Percentiles rank a stretch among this genome's conserved stretches.
Conservation (phyloP, 2,329 filamentous ascomycete genomes). For the Ophiognomonia clavigignenti-juglandacearum region DNA sequence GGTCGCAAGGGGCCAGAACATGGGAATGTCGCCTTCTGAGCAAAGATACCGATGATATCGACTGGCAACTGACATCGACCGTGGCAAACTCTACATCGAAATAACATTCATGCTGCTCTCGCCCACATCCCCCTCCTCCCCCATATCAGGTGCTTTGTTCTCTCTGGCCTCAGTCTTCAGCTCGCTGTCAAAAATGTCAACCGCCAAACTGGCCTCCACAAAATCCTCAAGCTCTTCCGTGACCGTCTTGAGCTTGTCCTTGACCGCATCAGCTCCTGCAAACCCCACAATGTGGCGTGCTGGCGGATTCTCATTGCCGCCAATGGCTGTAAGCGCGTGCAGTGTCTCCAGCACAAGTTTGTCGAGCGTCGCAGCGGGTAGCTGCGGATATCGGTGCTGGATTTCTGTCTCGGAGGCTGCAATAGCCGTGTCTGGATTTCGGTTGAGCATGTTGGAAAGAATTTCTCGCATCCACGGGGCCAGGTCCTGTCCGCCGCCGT, state of each 20-base stretch:
- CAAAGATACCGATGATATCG: no score
- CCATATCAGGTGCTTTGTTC: conserved; percentile 25
- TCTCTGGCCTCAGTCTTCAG: conserved; percentile 47
- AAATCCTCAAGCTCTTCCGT: conserved; percentile 97
- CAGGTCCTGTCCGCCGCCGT: conserved; percentile 61
- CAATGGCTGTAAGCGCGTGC: conserved; percentile 84
- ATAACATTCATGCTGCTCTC: conserved; percentile 9
- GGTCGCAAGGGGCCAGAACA: no score
- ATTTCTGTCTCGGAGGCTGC: conserved; percentile 37
- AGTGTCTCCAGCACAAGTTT: conserved; percentile 82
- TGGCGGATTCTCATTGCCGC: conserved; percentile 92
- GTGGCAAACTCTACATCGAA: not conserved
- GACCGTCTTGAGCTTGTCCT: conserved; percentile 93
- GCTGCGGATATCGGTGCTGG: conserved; percentile 66
- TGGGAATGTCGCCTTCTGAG: no score
- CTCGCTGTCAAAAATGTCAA: conserved; percentile 66
- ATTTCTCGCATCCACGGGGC: conserved; percentile 82
- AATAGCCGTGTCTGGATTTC: conserved; percentile 59
- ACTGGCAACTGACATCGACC: no score
- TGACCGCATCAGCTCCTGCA: conserved; percentile 82
- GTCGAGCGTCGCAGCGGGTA: conserved; percentile 65
- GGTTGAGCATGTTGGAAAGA: conserved; percentile 72
- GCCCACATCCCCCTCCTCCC: not conserved
- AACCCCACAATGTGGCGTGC: conserved; percentile 89
- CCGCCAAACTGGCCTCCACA: conserved; percentile 79